phyloP scores from a whole-genome alignment of 208 protist genomes.

The Trypanosoma brucei region DNA sequence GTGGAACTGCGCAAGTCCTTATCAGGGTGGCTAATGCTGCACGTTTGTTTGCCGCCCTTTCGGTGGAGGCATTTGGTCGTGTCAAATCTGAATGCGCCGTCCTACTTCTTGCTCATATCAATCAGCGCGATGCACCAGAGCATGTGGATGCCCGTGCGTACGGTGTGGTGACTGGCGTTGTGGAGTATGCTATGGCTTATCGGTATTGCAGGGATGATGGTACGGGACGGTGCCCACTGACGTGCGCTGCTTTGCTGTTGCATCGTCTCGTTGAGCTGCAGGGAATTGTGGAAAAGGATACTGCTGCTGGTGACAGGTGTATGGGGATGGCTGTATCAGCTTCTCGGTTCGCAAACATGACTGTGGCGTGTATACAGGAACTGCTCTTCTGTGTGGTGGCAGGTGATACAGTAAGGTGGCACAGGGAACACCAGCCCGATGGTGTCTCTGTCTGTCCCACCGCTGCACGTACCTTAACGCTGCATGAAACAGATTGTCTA shows the following conservation, averaged over 20 bases:
- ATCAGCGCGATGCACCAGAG: neutral
- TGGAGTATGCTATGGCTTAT: conserved; percentile 52
- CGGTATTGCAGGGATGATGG: conserved; percentile 12
- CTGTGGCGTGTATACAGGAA: conserved; percentile 54
- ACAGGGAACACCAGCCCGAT: neutral
- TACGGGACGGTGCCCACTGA: conserved; percentile 22
- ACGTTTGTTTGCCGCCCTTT: conserved; percentile 30
- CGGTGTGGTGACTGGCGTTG: conserved; percentile 53
- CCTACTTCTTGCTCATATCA: conserved; percentile 31
- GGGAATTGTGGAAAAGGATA: neutral
- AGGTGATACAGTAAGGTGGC: conserved; percentile 35
- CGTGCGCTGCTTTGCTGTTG: conserved; percentile 19
- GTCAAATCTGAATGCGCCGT: conserved; percentile 17
- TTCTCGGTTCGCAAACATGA: conserved; percentile 10
- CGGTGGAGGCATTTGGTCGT: conserved; percentile 24
- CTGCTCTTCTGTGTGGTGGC: conserved; percentile 57
- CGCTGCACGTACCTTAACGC: conserved; percentile 27
- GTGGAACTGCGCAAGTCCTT: neutral
- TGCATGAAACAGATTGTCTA: conserved; percentile 64
- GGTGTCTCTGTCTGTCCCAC: conserved; percentile 9
- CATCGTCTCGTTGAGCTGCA: conserved; percentile 22
- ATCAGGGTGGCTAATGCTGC: conserved; percentile 6
- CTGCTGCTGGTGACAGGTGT: conserved; percentile 1
- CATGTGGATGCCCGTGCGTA: conserved; percentile 17
- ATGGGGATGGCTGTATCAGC: conserved; percentile 1